A percentile compares a stretch with the other conserved stretches of the same genome.
Evolutionary conservation across 2,329 filamentous ascomycete species (phyloP).

Genomic region (Neofusicoccum parvum): DNA sequence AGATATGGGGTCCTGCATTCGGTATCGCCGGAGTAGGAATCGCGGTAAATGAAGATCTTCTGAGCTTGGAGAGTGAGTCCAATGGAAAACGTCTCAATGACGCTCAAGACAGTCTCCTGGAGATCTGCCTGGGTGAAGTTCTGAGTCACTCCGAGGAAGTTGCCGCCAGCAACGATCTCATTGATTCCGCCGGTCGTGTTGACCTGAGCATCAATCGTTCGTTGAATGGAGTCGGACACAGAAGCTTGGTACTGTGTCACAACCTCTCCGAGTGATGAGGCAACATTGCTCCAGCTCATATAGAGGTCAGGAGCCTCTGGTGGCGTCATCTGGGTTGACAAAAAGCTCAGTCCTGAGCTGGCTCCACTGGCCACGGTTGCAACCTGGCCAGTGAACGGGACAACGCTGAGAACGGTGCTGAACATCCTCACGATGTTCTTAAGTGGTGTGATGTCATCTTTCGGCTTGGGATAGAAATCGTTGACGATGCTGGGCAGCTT

Average conservation of each 20-base stretch:
- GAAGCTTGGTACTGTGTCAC: not conserved
- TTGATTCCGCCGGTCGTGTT: not conserved
- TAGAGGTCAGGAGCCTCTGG: not conserved
- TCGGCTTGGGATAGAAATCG: not conserved
- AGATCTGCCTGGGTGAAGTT: not conserved
- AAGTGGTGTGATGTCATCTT: not conserved
- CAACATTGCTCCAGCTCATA: not conserved
- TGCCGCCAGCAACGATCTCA: not conserved
- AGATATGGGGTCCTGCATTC: not conserved
- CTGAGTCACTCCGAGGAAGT: not conserved
- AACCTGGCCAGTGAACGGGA: not conserved
- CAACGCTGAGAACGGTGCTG: not conserved
- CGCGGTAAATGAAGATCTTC: not conserved
- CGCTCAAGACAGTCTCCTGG: not conserved
- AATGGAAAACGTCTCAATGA: not conserved
- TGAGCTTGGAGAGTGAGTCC: not conserved
- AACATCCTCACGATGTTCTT: not conserved
- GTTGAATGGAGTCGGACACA: not conserved
- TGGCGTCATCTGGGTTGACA: not conserved
- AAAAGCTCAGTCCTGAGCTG: not conserved
- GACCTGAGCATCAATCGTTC: not conserved
- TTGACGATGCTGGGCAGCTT: not conserved
- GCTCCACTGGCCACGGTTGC: not conserved
- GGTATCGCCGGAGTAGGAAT: not conserved
- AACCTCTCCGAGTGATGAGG: not conserved